Base-by-base conservation (phyloP, 2,329 filamentous ascomycete species). In the Penicillium sp. region DNA sequence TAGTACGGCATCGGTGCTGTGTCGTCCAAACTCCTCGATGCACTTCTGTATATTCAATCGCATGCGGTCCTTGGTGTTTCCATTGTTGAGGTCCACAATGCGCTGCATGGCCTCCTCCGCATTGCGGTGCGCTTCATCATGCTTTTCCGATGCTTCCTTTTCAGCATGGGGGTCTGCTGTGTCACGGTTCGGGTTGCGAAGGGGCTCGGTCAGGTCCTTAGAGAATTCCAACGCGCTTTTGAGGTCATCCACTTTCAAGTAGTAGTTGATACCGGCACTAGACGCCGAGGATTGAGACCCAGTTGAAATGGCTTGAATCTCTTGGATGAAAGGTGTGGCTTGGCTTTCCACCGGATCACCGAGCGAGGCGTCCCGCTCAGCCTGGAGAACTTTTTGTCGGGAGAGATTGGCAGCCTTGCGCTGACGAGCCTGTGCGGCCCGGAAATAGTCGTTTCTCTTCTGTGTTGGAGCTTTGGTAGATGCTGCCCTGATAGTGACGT, bases 1-100 rank as follows among this genome's bases (percentile, higher is more conserved):
- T 29, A 99, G 83, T 4, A 77, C 72, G 9, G 75, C 68, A 75
- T 99, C 95, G 1, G 95, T 99, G 66, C 89, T 86, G 81, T 99
- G 95, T 50, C 95, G 87, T 50, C 95, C 95, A 69, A 99, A 97
- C 3, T 86, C 88, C 59, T 93, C 85, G 64, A 99, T 84, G 74
- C 93, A 96, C 60, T 92, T 88, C 65, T 88, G 84, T 66, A 93
- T 88, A 72, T 97, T 97, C 70, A 90, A 86, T 65, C 92, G 88
- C 66, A 88, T 87, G 52, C 86, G 85, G 69, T 96, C 91, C 75
- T 89, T 89, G 64, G 85, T 87, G 74, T 85, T 93, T 67, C 87
- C 88, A 69, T 96, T 92, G 42, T 84, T 83, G 54, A 99, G 79
- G 44, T 85, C 84, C 1, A 91, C 85, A 72, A 99, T 97, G 54